phyloP scores from a whole-genome alignment of 257 asterid species.

The Nicotiana benthamiana region DNA sequence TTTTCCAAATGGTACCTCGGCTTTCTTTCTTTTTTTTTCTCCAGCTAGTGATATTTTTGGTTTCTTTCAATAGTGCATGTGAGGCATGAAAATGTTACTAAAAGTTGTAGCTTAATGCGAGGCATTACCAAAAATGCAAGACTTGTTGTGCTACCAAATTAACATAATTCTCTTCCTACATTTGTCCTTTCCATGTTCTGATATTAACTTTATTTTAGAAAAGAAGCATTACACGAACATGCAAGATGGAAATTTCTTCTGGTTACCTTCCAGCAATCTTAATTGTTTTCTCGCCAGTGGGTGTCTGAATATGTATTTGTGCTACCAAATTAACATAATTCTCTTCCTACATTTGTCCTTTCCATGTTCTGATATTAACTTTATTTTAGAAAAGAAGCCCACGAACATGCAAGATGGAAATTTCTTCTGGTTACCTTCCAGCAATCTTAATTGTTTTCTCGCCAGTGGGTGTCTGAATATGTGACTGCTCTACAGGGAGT shows the following conservation, averaged over 20 bases:
- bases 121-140: constrained; percentile 1
- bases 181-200: not conserved
- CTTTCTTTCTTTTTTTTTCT: not conserved
- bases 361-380: not conserved
- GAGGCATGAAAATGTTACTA: not conserved
- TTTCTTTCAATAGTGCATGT: not conserved
- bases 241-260: not conserved
- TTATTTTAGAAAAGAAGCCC: not conserved
- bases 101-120: not conserved
- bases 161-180: not conserved
- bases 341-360: not conserved
- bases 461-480: constrained; percentile 55
- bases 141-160: not conserved
- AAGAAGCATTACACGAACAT: not conserved
- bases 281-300: constrained; percentile 56
- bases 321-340: not conserved
- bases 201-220: not conserved
- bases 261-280: constrained; percentile 69
- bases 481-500: constrained; percentile 57
- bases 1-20: not conserved
- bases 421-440: constrained; percentile 43
- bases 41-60: not conserved
- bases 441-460: constrained; percentile 63
- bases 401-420: not conserved
- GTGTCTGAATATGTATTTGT: constrained; percentile 44